phyloP scores from a whole-genome alignment of 257 asterid species.

The Phtheirospermum japonicum region DNA sequence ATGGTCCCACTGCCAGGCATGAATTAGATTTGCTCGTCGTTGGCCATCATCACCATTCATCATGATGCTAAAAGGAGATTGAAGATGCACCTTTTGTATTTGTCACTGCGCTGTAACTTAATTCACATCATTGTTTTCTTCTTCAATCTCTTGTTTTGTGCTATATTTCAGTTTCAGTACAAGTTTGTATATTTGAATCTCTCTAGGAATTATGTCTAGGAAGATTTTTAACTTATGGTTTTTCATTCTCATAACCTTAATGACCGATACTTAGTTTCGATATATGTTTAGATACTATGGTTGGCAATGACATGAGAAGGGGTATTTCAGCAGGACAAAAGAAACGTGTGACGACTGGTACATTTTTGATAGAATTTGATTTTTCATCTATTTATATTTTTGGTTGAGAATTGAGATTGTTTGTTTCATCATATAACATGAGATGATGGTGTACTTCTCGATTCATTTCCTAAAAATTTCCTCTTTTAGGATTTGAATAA shows the following conservation, averaged over 20 bases:
- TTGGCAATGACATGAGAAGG: slow-evolving; percentile 41
- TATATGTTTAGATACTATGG: slow-evolving; percentile 35
- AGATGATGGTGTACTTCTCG: no score
- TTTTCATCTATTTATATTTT: no score
- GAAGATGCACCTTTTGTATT: neutral
- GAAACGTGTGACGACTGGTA: slow-evolving; percentile 42
- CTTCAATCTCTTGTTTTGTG: slow-evolving; percentile 15
- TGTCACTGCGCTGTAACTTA: slow-evolving; percentile 24
- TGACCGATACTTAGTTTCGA: slow-evolving; percentile 39
- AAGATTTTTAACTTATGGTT: neutral
- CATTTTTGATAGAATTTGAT: no score
- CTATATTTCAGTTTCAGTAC: slow-evolving; percentile 21
- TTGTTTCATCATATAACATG: no score
- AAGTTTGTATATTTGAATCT: slow-evolving; percentile 37
- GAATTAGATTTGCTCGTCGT: slow-evolving; percentile 33
- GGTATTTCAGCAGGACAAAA: slow-evolving; percentile 45
- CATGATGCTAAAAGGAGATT: neutral
- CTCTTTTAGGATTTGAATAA: no score
- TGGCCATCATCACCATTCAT: slow-evolving; percentile 9
- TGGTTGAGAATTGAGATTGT: no score
- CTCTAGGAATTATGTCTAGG: neutral
- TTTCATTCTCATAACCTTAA: no score
- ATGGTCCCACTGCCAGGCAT: slow-evolving; percentile 57
- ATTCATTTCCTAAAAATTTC: no score
- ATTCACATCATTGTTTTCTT: slow-evolving; percentile 25